These are phyloP conservation scores for Blastobotrys peoriensis DNA, from an alignment of 805 yeast species.

Conservation along the genomic window DNA sequence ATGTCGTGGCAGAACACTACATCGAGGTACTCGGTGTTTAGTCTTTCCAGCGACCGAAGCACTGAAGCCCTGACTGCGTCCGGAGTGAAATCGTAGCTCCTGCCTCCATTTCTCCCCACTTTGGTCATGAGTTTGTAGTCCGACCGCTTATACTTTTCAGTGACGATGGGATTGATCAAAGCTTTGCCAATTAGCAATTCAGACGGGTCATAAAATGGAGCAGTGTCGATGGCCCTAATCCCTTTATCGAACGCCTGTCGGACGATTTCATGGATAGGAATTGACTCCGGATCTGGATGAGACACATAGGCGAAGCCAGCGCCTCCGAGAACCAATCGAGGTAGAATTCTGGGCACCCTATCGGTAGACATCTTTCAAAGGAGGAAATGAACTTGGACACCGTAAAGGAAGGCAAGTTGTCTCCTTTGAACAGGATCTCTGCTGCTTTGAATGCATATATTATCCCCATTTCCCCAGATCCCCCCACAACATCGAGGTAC, in stretches of 20 bases:
- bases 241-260: slow-evolving; percentile 58
- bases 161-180: slow-evolving; percentile 31
- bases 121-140: slow-evolving; percentile 70
- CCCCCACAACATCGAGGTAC: too few relatives aligned
- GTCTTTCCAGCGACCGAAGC: slow-evolving; percentile 56
- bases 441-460: too few relatives aligned
- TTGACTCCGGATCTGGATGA: slow-evolving; percentile 54
- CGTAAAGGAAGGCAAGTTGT: too few relatives aligned
- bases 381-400: too few relatives aligned
- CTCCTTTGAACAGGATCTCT: too few relatives aligned
- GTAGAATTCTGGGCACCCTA: too few relatives aligned
- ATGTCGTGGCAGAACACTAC: slow-evolving; percentile 83
- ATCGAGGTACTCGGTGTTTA: slow-evolving; percentile 66
- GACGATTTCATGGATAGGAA: slow-evolving; percentile 56
- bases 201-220: slow-evolving; percentile 90
- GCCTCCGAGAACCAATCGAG: slow-evolving; percentile 87
- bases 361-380: too few relatives aligned
- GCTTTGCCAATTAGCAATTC: slow-evolving; percentile 73
- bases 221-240: slow-evolving; percentile 75
- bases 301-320: slow-evolving; percentile 83
- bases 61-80: slow-evolving; percentile 57
- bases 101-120: slow-evolving; percentile 66
- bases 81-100: slow-evolving; percentile 70
- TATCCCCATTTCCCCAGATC: too few relatives aligned
- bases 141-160: slow-evolving; percentile 45